phyloP scores from a whole-genome alignment of 805 yeast genomes.

The Torulaspora maleeae region DNA sequence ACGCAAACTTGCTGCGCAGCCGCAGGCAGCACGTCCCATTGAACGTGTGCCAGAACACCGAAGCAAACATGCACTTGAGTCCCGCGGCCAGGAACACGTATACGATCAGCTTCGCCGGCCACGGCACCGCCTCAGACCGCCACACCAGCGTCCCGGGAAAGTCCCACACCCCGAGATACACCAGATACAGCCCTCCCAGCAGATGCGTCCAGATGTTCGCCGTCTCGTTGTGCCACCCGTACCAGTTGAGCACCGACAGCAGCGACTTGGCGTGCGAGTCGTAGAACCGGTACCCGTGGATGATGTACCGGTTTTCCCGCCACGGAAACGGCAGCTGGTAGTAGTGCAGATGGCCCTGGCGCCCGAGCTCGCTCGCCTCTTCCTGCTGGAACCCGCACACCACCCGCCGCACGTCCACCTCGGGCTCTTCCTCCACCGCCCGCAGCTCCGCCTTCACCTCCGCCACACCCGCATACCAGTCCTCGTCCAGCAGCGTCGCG shows the following conservation, averaged over 20 bases:
- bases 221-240: conserved; percentile 73
- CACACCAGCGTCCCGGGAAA: conserved; percentile 60
- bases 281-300: conserved; percentile 81
- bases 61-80: conserved; percentile 68
- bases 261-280: conserved; percentile 56
- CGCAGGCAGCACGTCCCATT: conserved; percentile 63
- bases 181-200: conserved; percentile 56
- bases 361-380: conserved; percentile 42
- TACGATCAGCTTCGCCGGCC: conserved; percentile 40
- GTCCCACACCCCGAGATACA: conserved; percentile 53
- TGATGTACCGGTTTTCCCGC: conserved; percentile 86
- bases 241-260: conserved; percentile 48
- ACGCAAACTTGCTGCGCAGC: conserved; percentile 72
- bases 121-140: conserved; percentile 42
- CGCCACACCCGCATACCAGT: not conserved
- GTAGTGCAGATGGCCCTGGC: conserved; percentile 55
- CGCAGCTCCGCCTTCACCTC: conserved; percentile 1
- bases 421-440: not conserved
- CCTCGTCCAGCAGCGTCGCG: conserved; percentile 6
- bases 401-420: conserved; percentile 12
- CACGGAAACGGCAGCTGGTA: conserved; percentile 88
- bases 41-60: conserved; percentile 90
- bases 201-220: conserved; percentile 93
- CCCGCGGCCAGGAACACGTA: conserved; percentile 67
- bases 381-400: conserved; percentile 45